phyloP scores from a whole-genome alignment of 306 rosid genomes.

The Psophocarpus tetragonolobus region DNA sequence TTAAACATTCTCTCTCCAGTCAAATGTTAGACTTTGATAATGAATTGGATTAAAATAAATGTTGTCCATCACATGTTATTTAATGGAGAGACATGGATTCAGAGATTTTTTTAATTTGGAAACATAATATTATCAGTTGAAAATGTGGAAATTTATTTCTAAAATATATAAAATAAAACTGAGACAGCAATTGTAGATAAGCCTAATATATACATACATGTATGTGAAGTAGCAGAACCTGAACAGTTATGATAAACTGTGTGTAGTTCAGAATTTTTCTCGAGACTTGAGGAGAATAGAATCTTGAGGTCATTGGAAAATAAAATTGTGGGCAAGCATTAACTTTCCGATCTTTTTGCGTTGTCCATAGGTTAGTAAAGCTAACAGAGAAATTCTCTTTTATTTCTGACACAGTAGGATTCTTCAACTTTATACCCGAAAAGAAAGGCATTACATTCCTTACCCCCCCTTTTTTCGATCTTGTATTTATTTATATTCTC shows the following conservation, averaged over 20 bases:
- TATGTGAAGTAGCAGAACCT: background rate
- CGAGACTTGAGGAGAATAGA: background rate
- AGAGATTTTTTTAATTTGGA: too few relatives aligned
- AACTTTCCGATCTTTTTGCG: constrained; percentile 36
- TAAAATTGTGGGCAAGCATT: background rate
- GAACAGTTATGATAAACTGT: background rate
- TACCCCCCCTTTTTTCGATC: constrained; percentile 21
- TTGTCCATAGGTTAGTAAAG: constrained; percentile 43
- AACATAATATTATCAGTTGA: too few relatives aligned
- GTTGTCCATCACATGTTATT: too few relatives aligned
- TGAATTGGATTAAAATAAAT: too few relatives aligned
- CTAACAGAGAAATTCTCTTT: constrained; percentile 32
- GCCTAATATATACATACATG: too few relatives aligned
- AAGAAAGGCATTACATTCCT: constrained; percentile 77
- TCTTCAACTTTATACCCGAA: constrained; percentile 62
- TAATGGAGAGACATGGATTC: too few relatives aligned
- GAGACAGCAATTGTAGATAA: too few relatives aligned
- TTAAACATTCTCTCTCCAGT: too few relatives aligned
- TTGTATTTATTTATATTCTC: constrained; percentile 41
- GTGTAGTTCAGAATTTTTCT: background rate
- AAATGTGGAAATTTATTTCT: too few relatives aligned
- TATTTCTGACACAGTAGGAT: constrained; percentile 44
- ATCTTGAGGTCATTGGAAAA: background rate
- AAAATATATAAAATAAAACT: too few relatives aligned
- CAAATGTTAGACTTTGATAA: too few relatives aligned